Evolutionary conservation across 768 basidiomycete species (phyloP).

Genomic region (Suillus cothurnatus): DNA sequence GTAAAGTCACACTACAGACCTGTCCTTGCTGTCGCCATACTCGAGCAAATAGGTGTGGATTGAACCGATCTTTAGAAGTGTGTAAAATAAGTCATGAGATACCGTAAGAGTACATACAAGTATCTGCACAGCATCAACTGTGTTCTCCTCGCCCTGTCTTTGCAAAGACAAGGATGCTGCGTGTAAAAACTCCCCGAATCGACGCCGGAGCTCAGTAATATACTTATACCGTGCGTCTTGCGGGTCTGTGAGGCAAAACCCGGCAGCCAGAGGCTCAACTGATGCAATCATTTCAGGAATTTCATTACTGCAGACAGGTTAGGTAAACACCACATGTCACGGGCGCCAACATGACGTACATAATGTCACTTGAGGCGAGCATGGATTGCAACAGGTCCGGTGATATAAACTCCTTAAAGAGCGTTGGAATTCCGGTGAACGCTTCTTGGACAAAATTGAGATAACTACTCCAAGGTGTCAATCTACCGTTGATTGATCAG

Average conservation of each 20-base stretch:
- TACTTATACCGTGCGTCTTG: constrained; percentile 66
- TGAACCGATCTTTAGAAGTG: constrained; percentile 30
- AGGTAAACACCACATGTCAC: neutral
- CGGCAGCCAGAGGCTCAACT: constrained; percentile 59
- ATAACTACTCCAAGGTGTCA: constrained; percentile 42
- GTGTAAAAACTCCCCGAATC: constrained; percentile 73
- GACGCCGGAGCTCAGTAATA: constrained; percentile 53
- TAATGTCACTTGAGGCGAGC: constrained; percentile 60
- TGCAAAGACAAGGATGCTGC: constrained; percentile 66
- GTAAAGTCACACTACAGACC: constrained; percentile 26
- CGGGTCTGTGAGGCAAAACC: constrained; percentile 68
- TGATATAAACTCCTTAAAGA: constrained; percentile 56
- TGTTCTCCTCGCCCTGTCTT: constrained; percentile 78
- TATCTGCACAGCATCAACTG: constrained; percentile 75
- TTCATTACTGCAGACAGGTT: constrained; percentile 51
- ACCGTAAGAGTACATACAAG: constrained; percentile 3
- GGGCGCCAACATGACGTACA: constrained; percentile 46
- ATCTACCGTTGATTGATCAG: neutral
- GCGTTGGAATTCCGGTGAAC: constrained; percentile 71
- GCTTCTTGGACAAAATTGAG: constrained; percentile 74
- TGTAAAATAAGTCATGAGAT: neutral
- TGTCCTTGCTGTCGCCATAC: constrained; percentile 72
- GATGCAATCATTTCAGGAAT: constrained; percentile 78
- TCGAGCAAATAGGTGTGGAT: constrained; percentile 74
- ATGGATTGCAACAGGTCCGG: constrained; percentile 48